phyloP scores from a whole-genome alignment of 495 filamentous ascomycete species.

The Trichoderma gamsii region DNA sequence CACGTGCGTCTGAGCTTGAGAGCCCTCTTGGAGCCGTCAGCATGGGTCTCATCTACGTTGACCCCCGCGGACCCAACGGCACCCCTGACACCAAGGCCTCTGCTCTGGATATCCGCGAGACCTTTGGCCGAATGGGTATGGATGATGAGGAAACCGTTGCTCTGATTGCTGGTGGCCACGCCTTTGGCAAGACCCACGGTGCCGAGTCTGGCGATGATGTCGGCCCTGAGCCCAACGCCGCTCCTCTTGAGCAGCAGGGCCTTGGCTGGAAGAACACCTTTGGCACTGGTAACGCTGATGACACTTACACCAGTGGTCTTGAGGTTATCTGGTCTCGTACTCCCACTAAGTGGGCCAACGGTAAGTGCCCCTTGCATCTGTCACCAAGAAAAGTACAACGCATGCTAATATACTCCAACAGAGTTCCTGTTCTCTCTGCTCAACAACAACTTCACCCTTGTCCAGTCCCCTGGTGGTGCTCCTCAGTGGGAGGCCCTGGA shows the following conservation, averaged over 20 bases:
- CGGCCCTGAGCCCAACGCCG: constrained; percentile 56
- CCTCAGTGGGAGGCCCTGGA: constrained; percentile 69
- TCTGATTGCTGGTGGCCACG: constrained; percentile 67
- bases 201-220: constrained; percentile 53
- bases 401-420: neutral
- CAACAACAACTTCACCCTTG: constrained; percentile 67
- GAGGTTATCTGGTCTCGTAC: constrained; percentile 70
- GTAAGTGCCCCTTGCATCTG: neutral
- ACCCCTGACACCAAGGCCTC: constrained; percentile 61
- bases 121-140: constrained; percentile 73
- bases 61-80: constrained; percentile 66
- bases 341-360: constrained; percentile 61
- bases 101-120: constrained; percentile 60
- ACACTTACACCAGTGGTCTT: constrained; percentile 65
- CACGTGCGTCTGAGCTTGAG: constrained; percentile 49
- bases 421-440: constrained; percentile 64
- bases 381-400: no score
- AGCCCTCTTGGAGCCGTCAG: constrained; percentile 49
- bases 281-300: constrained; percentile 52
- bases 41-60: constrained; percentile 74
- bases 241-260: constrained; percentile 55
- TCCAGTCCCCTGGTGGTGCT: constrained; percentile 65
- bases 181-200: constrained; percentile 71
- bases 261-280: constrained; percentile 60
- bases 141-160: constrained; percentile 72